Evolutionary conservation across 495 filamentous ascomycete species (phyloP).

Genomic region (Aspergillus taichungensis): DNA sequence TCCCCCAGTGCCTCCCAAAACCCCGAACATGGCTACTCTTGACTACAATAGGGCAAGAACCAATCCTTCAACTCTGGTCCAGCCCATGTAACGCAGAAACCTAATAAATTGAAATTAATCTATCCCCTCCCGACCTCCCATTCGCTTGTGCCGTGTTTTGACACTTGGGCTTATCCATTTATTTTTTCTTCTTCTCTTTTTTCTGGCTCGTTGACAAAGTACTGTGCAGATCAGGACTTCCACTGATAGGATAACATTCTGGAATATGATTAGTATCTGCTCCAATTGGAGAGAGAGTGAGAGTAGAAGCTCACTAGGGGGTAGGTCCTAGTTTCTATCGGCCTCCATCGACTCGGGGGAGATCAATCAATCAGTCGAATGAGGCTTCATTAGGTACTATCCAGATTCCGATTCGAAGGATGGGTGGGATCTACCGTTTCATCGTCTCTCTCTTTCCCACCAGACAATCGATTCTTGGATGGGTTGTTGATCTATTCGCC

Average conservation of each 20-base stretch:
- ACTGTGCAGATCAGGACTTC: conserved; percentile 13
- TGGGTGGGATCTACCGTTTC: conserved; percentile 3
- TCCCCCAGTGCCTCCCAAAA: not conserved
- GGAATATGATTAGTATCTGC: not conserved
- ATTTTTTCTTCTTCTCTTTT: not conserved
- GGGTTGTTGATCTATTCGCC: not conserved
- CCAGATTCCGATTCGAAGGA: not conserved
- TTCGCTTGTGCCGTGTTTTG: conserved; percentile 10
- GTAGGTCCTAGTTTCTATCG: too few species aligned
- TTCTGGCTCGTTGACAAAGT: conserved; percentile 14
- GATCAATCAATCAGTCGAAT: conserved; percentile 4
- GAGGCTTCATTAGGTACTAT: conserved; percentile 2
- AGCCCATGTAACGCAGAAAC: conserved; percentile 8
- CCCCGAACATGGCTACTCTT: not conserved
- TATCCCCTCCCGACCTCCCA: conserved; percentile 2
- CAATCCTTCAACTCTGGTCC: not conserved
- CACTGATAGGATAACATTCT: conserved; percentile 6
- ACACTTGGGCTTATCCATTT: not conserved
- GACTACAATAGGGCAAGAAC: not conserved
- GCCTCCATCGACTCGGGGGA: conserved; percentile 5
- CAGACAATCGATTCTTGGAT: not conserved
- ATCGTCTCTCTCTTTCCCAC: not conserved
- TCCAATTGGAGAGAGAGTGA: not conserved
- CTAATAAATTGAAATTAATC: conserved; percentile 15
- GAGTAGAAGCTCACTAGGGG: not conserved